These are phyloP conservation scores for Stereum hirsutum DNA, from an alignment of 1,284 basidiomycete species.

Conservation along the genomic window DNA sequence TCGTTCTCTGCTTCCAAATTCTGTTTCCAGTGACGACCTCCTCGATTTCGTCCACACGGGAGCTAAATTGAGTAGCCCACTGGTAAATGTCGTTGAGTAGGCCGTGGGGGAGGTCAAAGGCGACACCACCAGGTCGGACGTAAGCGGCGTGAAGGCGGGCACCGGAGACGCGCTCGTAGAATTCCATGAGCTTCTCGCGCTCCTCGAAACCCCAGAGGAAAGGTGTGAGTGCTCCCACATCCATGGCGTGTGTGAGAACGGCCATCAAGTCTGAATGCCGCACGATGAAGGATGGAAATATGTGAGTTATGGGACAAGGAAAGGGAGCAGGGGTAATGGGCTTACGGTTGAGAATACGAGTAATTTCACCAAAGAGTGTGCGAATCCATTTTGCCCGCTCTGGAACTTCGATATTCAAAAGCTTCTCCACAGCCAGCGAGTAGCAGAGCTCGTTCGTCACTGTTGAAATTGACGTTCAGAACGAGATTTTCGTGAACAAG, in stretches of 20 bases:
- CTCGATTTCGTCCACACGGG: slow-evolving; percentile 94
- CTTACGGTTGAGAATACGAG: slow-evolving; percentile 88
- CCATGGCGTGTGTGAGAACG: slow-evolving; percentile 91
- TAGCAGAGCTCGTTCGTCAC: slow-evolving; percentile 98
- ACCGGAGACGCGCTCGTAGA: slow-evolving; percentile 98
- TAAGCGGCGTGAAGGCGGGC: slow-evolving; percentile 98
- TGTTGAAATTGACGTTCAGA: too few species aligned
- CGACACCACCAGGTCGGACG: slow-evolving; percentile 95
- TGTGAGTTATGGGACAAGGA: too few species aligned
- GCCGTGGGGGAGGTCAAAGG: slow-evolving; percentile 95
- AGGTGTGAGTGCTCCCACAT: slow-evolving; percentile 95
- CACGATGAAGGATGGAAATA: neutral
- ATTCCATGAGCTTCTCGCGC: slow-evolving; percentile 99
- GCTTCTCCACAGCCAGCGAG: slow-evolving; percentile 95
- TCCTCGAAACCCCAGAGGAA: slow-evolving; percentile 99
- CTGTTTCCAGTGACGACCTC: slow-evolving; percentile 97
- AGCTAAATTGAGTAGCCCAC: slow-evolving; percentile 93
- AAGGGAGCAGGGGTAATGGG: too few species aligned
- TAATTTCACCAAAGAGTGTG: slow-evolving; percentile 96
- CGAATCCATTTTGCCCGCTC: slow-evolving; percentile 99
- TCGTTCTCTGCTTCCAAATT: slow-evolving; percentile 95
- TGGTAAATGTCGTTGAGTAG: slow-evolving; percentile 95
- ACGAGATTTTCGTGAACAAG: neutral
- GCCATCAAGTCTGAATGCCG: slow-evolving; percentile 81
- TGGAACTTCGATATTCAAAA: slow-evolving; percentile 98